Evolutionary conservation across 2,329 filamentous ascomycete genomes (phyloP), one percentile per base, ranked within the genome.

Genomic region (Pseudogymnoascus sp.): DNA sequence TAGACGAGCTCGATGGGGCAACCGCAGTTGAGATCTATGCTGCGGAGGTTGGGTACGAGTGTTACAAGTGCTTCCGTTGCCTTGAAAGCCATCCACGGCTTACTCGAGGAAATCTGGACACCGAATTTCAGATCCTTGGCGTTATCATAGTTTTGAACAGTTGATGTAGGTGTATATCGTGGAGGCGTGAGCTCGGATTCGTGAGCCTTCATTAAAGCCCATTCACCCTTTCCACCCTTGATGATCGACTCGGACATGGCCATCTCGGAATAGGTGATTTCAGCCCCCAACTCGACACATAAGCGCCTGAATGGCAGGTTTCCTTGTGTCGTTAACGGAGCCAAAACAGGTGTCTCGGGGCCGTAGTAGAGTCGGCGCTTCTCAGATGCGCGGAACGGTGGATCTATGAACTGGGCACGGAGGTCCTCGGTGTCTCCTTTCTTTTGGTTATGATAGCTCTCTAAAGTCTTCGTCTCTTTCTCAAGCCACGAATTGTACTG

Each of bases 181-280:
- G 93, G 93, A 23, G 91, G 84, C 21, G 78, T 75, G 16, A 88
- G 79, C 75, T 99, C 94, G 6, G 87, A 89, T 72, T 92, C 86
- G 72, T 99, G 94, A 2, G 91, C 91, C 75, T 94, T 95, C 81
- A 97, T 85, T 62, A 99, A 80, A 19, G 94, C 92, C 94, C 94
- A 99, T 77, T 99, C 94, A 1, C 87, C 82, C 76, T 93, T 95
- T 66, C 89, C 85, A 37, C 94, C 94, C 74, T 97, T 92, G 5
- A 99, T 82, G 43, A 99, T 77, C 8, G 93, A 92, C 74, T 96
- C 78, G 29, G 91, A 87, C 83, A 99, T 90, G 3, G 93, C 94
- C 94, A 99, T 99, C 76, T 99, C 94, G 0, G 93, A 97, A 78
- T 96, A 99, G 0, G 94, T 99, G 59, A 96, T 81, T 72, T 97